Base-by-base conservation (phyloP, 306 rosid species). In the Fagus sylvatica region DNA sequence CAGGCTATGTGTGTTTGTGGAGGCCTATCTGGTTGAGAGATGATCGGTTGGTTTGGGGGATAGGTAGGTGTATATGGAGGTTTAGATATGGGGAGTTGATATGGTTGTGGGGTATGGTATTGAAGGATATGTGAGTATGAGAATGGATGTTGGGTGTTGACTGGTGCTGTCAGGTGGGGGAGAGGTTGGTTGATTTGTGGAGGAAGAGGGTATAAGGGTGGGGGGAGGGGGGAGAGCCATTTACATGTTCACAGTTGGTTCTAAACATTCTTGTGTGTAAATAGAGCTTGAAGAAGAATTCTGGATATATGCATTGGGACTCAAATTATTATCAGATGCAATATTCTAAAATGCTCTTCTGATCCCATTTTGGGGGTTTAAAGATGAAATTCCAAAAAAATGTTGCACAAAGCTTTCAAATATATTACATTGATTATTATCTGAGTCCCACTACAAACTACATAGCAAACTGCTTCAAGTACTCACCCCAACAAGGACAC, bases 401-500 rank as follows among this genome's bases (percentile, higher is more conserved):
- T 65, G 39, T 19, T 33, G 0, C 7, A 72, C 53, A 62, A 32
- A 34, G 57, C 41, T 53, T 41, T 54, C 69, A 74, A 41, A 15
- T 55, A 34, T 39, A 5, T 46, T 59, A 75, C 41, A 53, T 46
- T 55, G 37, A 73, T 65, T 74, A 71, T 34, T 51, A 78, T n/a
- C 19, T 71, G n/a, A 64, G 28, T 71, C 69, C 69, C 39, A 73
- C 46, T 67, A 80, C 22, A 49, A 66, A 53, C 32, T 41, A 70
- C 73, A 64, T 53, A 71, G 69, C 32, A 79, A 60, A 72, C 75
- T 64, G 78, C 83, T 64, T 75, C 71, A 59, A 79, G 76, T 76
- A 87, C 97, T 85, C 86, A 95, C 99, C 96, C 99, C 99, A 69
- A 88, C 70, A 64, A 95, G 88, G 82, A 95, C 99, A 1, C 99